Percentiles rank a stretch among this genome's conserved stretches.
Conservation (phyloP, 108 stramenopile species). For the Skeletonema tropicum region DNA sequence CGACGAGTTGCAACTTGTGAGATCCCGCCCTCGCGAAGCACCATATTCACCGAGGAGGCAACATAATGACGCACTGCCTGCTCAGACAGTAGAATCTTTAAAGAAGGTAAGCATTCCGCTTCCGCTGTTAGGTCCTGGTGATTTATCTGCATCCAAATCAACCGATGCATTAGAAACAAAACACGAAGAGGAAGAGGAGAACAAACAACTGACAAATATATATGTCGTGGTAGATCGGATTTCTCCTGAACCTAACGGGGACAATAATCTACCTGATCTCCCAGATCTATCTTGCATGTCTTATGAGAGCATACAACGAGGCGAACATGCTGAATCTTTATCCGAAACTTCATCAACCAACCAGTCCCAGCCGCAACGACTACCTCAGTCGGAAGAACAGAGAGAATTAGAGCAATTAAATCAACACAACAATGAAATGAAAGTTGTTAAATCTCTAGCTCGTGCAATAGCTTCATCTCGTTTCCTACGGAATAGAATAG, state of each 20-base stretch:
- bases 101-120: background rate
- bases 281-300: constrained; percentile 19
- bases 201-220: constrained; percentile 27
- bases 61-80: background rate
- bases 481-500: constrained; percentile 41
- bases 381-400: constrained; percentile 9
- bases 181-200: constrained; percentile 5
- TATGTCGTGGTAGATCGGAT: constrained; percentile 58
- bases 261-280: constrained; percentile 18
- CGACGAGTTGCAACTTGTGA: constrained; percentile 24
- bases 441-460: constrained; percentile 41
- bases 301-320: constrained; percentile 5
- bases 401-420: background rate
- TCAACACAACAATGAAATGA: constrained; percentile 32
- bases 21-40: constrained; percentile 8
- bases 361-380: background rate
- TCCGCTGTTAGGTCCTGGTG: background rate
- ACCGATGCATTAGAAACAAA: background rate
- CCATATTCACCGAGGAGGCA: constrained; percentile 37
- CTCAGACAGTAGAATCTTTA: background rate
- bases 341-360: constrained; percentile 14
- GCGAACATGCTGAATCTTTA: background rate
- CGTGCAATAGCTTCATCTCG: constrained; percentile 46
- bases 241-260: constrained; percentile 15
- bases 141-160: background rate